These are phyloP conservation scores for Fistulina hepatica DNA, from an alignment of 1,284 basidiomycete species.

Conservation along the genomic window DNA sequence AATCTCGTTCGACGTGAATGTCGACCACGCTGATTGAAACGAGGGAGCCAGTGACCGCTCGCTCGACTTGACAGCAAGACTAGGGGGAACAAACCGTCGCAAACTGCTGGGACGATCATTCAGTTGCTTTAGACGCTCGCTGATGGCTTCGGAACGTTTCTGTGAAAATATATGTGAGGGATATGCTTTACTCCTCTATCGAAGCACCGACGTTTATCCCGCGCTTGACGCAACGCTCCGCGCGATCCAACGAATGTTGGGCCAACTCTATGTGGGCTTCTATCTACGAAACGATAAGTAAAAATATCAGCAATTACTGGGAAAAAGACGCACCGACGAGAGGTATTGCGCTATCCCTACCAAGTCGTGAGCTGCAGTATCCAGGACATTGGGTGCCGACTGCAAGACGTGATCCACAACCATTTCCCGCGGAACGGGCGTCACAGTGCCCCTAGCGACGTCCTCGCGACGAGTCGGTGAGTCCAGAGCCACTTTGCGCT, in stretches of 20 bases:
- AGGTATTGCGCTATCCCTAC: conserved; percentile 39
- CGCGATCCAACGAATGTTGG: conserved; percentile 40
- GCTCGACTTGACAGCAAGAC: conserved; percentile 23
- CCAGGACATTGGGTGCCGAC: conserved; percentile 8
- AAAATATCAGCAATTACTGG: too few relatives aligned
- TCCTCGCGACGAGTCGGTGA: conserved; percentile 17
- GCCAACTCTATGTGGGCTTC: too few relatives aligned
- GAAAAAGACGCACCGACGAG: conserved; percentile 30
- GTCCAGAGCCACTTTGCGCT: conserved; percentile 35
- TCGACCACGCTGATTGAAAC: conserved; percentile 29
- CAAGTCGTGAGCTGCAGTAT: conserved; percentile 41
- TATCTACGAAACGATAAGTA: too few relatives aligned
- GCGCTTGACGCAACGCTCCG: conserved; percentile 38
- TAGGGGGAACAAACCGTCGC: conserved; percentile 22
- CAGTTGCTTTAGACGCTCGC: conserved; percentile 20
- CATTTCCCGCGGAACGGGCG: conserved; percentile 17
- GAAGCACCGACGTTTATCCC: conserved; percentile 40
- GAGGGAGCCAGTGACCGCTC: conserved; percentile 27
- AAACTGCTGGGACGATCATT: conserved; percentile 9
- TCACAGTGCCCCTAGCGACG: too few relatives aligned
- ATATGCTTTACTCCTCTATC: too few relatives aligned
- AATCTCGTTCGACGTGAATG: conserved; percentile 27
- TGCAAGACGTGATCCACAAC: conserved; percentile 30
- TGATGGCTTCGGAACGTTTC: conserved; percentile 28
- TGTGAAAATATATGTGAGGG: conserved; percentile 17